Evolutionary conservation across 2,329 filamentous ascomycete species (phyloP), one percentile per base, ranked within the genome.

Genomic region (Dryadomyces quercus-mongolicae): DNA sequence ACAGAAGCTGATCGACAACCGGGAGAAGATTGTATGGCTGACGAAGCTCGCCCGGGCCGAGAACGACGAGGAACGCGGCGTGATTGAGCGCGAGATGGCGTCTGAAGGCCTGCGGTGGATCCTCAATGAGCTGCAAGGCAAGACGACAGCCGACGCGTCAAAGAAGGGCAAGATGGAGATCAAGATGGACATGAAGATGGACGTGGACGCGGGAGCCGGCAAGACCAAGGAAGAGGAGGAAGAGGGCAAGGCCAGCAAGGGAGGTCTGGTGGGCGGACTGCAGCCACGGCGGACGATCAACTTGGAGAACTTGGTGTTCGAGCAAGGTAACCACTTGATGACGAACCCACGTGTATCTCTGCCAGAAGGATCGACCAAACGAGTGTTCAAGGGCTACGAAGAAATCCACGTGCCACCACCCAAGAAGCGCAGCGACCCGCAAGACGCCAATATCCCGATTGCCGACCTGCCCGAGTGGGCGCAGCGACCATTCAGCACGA

Each of bases 311-410:
- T 80, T 98, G 38, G 80, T 96, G 43, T 98, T 98, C 66, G 93
- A 97, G 62, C 92, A 97, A 70, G 93, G 93, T 53, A 98, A 97
- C 64, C 93, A 98, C 73, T 77, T 98, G 46, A 98, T 97, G 92
- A 97, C 93, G n/a, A 98, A 98, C 63, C 87, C 90, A 7, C 96
- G 90, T 65, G 93, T 98, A 49, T 86, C 87, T 59, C 77, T 98
- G 20, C 93, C 93, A 0, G 89, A 95, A 66, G 93, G 93, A 12
- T 95, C 93, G 2, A 96, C 88, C 0, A 96, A 97, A 69, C 82
- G 90, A 49, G 89, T 88, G 0, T 96, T 96, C 72, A 98, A 98
- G 69, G 93, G 93, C 38, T 98, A 97, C 62, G 93, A 98, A 69
- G 93, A 98, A 66, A 96, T 97, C 56, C 93, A 98, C 66, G 91